These are phyloP conservation scores for Epichloe aotearoae DNA, from an alignment of 2,329 filamentous ascomycete species.

Conservation along the genomic window DNA sequence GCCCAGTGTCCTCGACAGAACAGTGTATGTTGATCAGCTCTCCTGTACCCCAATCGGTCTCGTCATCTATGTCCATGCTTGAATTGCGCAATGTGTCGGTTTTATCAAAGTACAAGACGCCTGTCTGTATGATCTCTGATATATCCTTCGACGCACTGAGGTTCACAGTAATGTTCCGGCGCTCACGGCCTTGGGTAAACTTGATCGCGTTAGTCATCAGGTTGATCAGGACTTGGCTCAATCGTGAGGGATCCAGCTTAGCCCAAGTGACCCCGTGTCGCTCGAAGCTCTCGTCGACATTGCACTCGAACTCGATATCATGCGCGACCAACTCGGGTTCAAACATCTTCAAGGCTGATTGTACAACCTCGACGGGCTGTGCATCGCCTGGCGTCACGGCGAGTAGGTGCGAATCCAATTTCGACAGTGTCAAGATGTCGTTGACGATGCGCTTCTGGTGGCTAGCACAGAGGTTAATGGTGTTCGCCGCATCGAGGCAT, in stretches of 20 bases:
- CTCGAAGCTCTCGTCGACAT: conserved; percentile 53
- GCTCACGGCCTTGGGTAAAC: conserved; percentile 48
- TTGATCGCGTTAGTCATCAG: conserved; percentile 57
- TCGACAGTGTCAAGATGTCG: conserved; percentile 52
- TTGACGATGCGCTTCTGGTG: conserved; percentile 65
- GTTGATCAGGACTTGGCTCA: conserved; percentile 66
- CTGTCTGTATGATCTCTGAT: conserved; percentile 24
- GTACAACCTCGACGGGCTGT: conserved; percentile 54
- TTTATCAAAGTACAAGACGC: conserved; percentile 34
- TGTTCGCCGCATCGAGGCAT: conserved; percentile 64
- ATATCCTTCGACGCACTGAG: conserved; percentile 49
- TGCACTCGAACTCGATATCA: conserved; percentile 57
- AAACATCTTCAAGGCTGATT: conserved; percentile 64
- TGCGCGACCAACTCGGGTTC: conserved; percentile 61
- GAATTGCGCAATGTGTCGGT: conserved; percentile 23
- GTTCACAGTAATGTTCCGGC: conserved; percentile 46
- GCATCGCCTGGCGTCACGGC: conserved; percentile 58
- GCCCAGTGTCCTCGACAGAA: conserved; percentile 58
- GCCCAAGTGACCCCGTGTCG: conserved; percentile 56
- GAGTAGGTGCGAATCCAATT: conserved; percentile 58
- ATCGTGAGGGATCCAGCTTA: conserved; percentile 59
- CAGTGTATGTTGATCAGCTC: conserved; percentile 61
- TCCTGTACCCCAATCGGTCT: conserved; percentile 57
- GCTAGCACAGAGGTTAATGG: conserved; percentile 65
- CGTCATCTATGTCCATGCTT: conserved; percentile 32